These are phyloP conservation scores for Cystobasidiopsis lactophilus DNA, from an alignment of 768 basidiomycete genomes.

Conservation along the genomic window DNA sequence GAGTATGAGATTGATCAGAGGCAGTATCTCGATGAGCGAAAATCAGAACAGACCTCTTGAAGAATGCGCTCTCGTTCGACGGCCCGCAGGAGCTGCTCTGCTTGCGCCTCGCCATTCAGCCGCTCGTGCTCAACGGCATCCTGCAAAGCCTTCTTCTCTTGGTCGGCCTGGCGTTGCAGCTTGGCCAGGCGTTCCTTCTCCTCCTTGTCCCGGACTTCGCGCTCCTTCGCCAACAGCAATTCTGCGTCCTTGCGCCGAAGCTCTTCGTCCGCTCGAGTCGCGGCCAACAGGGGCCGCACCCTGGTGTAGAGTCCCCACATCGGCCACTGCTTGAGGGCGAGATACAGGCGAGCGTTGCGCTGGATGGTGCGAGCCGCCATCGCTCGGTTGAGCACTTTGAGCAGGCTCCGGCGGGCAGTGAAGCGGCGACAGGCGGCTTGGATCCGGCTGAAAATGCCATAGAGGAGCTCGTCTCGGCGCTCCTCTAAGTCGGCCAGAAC, in stretches of 20 bases:
- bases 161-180: constrained; percentile 58
- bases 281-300: constrained; percentile 78
- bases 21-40: neutral
- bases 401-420: constrained; percentile 69
- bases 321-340: constrained; percentile 78
- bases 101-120: constrained; percentile 56
- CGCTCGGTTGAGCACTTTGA: constrained; percentile 81
- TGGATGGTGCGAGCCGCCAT: constrained; percentile 80
- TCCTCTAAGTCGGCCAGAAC: constrained; percentile 92
- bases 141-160: constrained; percentile 62
- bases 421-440: constrained; percentile 72
- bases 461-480: constrained; percentile 62
- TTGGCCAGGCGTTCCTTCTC: constrained; percentile 58
- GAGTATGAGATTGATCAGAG: constrained; percentile 21
- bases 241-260: constrained; percentile 70
- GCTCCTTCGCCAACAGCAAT: constrained; percentile 51
- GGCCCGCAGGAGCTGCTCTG: constrained; percentile 53
- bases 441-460: constrained; percentile 64
- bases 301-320: constrained; percentile 99
- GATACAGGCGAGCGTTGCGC: constrained; percentile 75
- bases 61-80: constrained; percentile 67
- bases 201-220: constrained; percentile 63
- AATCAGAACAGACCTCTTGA: constrained; percentile 35
- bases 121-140: constrained; percentile 65
- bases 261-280: constrained; percentile 80